phyloP scores from a whole-genome alignment of 805 yeast genomes.

The Blastobotrys terrestris region DNA sequence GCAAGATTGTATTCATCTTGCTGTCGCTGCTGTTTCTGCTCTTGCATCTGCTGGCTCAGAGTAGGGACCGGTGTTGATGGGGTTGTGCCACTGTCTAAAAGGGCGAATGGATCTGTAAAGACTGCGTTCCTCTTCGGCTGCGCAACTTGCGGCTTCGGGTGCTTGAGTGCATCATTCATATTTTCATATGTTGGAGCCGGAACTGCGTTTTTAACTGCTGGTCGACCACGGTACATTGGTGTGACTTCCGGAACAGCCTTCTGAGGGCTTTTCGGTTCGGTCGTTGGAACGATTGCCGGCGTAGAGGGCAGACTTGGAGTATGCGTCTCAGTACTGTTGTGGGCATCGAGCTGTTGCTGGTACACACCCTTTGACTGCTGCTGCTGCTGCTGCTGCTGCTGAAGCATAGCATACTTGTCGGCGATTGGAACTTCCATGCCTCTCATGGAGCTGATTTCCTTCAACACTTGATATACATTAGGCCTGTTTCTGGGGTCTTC shows the following conservation, averaged over 20 bases:
- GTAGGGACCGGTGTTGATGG: not conserved
- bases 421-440: constrained; percentile 47
- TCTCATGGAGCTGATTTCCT: constrained; percentile 55
- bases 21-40: not conserved
- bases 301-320: not conserved
- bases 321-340: not conserved
- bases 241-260: constrained; percentile 17
- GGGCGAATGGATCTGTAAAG: constrained; percentile 17
- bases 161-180: constrained; percentile 1
- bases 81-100: constrained; percentile 4
- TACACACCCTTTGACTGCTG: not conserved
- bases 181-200: constrained; percentile 4
- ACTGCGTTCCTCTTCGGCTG: constrained; percentile 3
- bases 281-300: constrained; percentile 1
- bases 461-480: constrained; percentile 72
- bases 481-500: constrained; percentile 82
- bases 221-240: constrained; percentile 24
- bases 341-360: constrained; percentile 1
- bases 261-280: constrained; percentile 8
- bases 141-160: constrained; percentile 2
- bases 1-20: constrained; percentile 15
- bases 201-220: constrained; percentile 9
- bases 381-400: not conserved
- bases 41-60: not conserved
- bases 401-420: constrained; percentile 22